phyloP scores from a whole-genome alignment of 169 alveolate genomes.

The Cryptosporidium tyzzeri region DNA sequence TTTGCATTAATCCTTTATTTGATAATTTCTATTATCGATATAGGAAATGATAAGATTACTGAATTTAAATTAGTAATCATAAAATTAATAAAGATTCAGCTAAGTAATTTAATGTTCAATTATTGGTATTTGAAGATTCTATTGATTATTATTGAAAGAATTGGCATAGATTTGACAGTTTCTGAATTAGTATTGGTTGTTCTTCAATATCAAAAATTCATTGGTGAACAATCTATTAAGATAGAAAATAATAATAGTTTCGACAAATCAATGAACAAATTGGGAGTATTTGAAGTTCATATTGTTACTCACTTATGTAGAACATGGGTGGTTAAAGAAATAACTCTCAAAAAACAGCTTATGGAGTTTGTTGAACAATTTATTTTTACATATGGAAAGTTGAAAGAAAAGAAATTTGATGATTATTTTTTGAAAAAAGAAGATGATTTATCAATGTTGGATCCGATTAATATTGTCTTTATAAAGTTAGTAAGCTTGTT shows the following conservation, averaged over 20 bases:
- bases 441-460: constrained; percentile 1
- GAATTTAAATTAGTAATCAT: constrained; percentile 3
- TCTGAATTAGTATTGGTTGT: constrained; percentile 5
- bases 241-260: not conserved
- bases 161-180: not conserved
- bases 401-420: not conserved
- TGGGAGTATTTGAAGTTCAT: constrained; percentile 25
- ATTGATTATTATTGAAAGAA: constrained; percentile 5
- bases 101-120: constrained; percentile 3
- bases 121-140: constrained; percentile 64
- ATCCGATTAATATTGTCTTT: constrained; percentile 23
- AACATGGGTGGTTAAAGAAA: constrained; percentile 22
- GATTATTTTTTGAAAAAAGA: constrained; percentile 1
- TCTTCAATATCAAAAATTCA: constrained; percentile 10
- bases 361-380: not conserved
- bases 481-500: constrained; percentile 15
- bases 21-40: not conserved
- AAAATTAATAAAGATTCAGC: constrained; percentile 4
- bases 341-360: constrained; percentile 37
- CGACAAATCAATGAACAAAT: constrained; percentile 4
- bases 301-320: constrained; percentile 23
- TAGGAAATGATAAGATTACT: not conserved
- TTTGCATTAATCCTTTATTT: constrained; percentile 29
- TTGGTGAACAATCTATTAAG: not conserved
- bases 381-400: not conserved